These are phyloP conservation scores for Pyrus communis DNA, from an alignment of 306 rosid species.

Conservation along the genomic window DNA sequence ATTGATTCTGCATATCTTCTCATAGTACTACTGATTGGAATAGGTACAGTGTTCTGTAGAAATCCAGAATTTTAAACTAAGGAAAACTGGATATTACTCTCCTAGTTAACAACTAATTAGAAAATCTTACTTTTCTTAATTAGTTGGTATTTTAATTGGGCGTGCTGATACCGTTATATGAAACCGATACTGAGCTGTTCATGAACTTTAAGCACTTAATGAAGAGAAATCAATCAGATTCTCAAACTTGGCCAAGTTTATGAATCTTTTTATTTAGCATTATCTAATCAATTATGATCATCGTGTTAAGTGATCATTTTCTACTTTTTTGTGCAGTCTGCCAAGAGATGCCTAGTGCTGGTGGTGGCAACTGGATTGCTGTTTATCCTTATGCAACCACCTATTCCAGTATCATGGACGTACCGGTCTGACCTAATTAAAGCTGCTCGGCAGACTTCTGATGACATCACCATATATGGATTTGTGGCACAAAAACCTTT, in stretches of 20 bases:
- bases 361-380: conserved; percentile 89
- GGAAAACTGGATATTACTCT: neutral
- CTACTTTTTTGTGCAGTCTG: conserved; percentile 55
- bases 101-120: neutral
- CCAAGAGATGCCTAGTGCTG: conserved; percentile 82
- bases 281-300: neutral
- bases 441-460: conserved; percentile 79
- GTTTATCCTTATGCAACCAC: conserved; percentile 88
- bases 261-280: neutral
- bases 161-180: neutral
- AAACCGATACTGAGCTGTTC: neutral
- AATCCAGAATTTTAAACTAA: neutral
- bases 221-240: neutral
- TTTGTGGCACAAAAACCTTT: conserved; percentile 75
- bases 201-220: neutral
- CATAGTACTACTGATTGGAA: neutral
- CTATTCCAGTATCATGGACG: conserved; percentile 70
- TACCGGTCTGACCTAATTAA: conserved; percentile 82
- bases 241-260: neutral
- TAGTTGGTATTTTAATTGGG: neutral
- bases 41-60: neutral
- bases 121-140: neutral
- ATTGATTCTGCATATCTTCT: neutral
- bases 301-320: conserved; percentile 10
- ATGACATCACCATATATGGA: conserved; percentile 94